Base-by-base conservation (phyloP, 257 asterid genomes). In the Pogostemon cablin region DNA sequence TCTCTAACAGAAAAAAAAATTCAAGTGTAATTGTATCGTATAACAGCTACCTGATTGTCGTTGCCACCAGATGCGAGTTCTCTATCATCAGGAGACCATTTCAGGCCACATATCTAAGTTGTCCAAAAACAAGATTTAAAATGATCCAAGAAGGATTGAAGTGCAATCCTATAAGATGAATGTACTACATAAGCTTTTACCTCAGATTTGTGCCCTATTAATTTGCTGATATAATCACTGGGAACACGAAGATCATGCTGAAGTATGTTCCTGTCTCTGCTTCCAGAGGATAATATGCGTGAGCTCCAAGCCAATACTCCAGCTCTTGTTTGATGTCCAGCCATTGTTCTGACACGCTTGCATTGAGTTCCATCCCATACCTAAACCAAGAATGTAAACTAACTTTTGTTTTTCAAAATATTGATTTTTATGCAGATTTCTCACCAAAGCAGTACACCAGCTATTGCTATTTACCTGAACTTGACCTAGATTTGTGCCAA, bases 1-100 rank as follows among this genome's bases (percentile, higher is more conserved):
- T 58, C 32, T 39, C 42, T 43, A 37, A 34, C 35, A 17, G 15
- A 35, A 6, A 52, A 9, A 39, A 5, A 2, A 62, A 68, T 15
- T 58, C 60, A 15, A 20, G 37, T 38, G 55, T 12, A 34, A 34
- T 37, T 7, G 47, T 15, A 7, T 53, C 10, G 53, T 39, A 42
- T 59, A 41, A 9, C 40, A 62, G 4, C 34, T 38, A 90, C 97
- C 92, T 90, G 96, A 73, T 95, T 95, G 86, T 95, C 98, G 69
- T 95, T 95, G 62, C 98, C 98, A 68, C 98, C 97, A 4, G 98
- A 95, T 37, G 99, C 99, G 40, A 95, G 99, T 79, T 95, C 97
- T 47, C 99, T 77, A 72, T 95, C 98, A 75, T 95, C 99, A 44
- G 85, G 97, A 59, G 98, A 95, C 98, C 99, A 95, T 81, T 95